Conservation (phyloP, 2,329 filamentous ascomycete genomes). For the Cercospora sp. region DNA sequence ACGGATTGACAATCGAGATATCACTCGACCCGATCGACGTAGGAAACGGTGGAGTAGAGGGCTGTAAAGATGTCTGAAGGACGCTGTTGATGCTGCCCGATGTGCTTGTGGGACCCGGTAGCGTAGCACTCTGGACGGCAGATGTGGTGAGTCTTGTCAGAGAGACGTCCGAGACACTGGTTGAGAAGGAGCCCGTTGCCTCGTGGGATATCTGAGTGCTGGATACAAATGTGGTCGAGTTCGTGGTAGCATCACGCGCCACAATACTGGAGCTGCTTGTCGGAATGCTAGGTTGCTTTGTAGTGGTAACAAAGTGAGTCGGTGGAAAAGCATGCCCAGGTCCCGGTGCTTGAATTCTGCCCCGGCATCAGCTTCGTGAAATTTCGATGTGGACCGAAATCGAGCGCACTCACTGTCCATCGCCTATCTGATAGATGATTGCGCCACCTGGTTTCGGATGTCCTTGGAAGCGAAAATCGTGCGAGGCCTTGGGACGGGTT, state of each 20-base stretch:
- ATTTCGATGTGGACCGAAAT: not conserved
- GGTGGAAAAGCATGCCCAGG: not conserved
- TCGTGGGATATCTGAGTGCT: not conserved
- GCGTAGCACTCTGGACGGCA: slow-evolving; percentile 35
- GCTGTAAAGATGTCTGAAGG: slow-evolving; percentile 33
- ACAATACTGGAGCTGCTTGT: slow-evolving; percentile 17
- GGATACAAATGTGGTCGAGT: not conserved
- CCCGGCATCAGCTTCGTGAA: not conserved
- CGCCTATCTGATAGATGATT: slow-evolving; percentile 22
- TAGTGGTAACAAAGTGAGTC: not conserved
- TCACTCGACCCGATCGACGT: slow-evolving; percentile 33
- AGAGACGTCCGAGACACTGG: slow-evolving; percentile 31
- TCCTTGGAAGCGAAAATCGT: not conserved
- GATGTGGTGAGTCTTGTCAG: slow-evolving; percentile 34
- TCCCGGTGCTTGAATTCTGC: slow-evolving; percentile 20
- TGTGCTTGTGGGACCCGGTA: slow-evolving; percentile 25
- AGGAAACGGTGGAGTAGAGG: slow-evolving; percentile 35
- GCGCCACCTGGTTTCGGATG: not conserved
- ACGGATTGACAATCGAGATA: slow-evolving; percentile 37
- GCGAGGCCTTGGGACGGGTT: not conserved
- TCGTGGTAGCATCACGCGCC: slow-evolving; percentile 20
- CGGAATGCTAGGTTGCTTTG: not conserved
- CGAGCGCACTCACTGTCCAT: slow-evolving; percentile 18
- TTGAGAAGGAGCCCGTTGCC: slow-evolving; percentile 19
- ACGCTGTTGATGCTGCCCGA: slow-evolving; percentile 27